Evolutionary conservation across 306 rosid genomes (phyloP), one percentile per base, ranked within the genome.

Genomic region (Betula pendula): DNA sequence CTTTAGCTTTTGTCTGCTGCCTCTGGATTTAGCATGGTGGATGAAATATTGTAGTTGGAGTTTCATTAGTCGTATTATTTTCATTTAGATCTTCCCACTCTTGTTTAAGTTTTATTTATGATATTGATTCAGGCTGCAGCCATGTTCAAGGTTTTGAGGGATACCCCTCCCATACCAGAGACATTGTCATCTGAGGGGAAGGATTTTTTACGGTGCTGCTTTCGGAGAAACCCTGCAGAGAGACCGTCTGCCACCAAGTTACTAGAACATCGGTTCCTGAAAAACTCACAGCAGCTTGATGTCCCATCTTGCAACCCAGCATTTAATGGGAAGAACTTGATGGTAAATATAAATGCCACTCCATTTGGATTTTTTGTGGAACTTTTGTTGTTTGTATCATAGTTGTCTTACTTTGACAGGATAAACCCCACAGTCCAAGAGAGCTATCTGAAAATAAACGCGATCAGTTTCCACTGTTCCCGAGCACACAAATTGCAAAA

Each of bases 191-290:
- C 72, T 5, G 99, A 87, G 74, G 97, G 94, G 16, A 96, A 87
- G 82, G 97, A 96, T 74, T 96, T 96, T 84, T 81, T 92, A 70
- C 86, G 86, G 75, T 89, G 89, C 60, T 96, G 98, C 90, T 96
- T 96, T 73, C 87, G 22, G 78, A 88, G 99, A 89, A 96, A 96
- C 79, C 98, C 99, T 76, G 99, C 97, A 2, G 97, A 96, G 77
- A 80, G 99, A 56, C 79, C 89, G 67, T 85, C 93, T 58, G 97
- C 98, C 38, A 83, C 84, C 20, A 77, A 68, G 85, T 83, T 96
- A 79, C 87, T 96, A 44, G 97, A 90, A 71, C 99, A 96, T 80
- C 87, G 89, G 29, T 96, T 96, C 77, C 45, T 96, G 83, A 96
- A 86, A 70, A 83, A 74, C 68, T 75, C 87, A 11, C 92, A 71